phyloP scores from a whole-genome alignment of 1,139 yeast genomes.

The Blastobotrys persicus region DNA sequence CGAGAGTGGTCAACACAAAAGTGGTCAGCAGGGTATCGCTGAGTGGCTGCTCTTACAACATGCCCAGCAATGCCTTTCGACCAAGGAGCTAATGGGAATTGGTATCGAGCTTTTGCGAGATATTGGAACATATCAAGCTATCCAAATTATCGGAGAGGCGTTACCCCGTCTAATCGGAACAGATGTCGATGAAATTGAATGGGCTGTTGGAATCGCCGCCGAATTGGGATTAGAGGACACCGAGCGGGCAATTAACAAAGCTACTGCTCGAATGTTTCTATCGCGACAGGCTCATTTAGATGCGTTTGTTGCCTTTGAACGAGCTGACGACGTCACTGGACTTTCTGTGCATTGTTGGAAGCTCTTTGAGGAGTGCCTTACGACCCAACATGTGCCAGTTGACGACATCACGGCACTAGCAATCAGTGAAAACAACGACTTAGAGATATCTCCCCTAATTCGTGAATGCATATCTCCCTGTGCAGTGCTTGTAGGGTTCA shows the following conservation, averaged over 20 bases:
- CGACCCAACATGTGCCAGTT: constrained; percentile 42
- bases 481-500: constrained; percentile 59
- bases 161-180: constrained; percentile 54
- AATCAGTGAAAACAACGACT: constrained; percentile 28
- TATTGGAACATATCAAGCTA: constrained; percentile 32
- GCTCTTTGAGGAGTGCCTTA: constrained; percentile 58
- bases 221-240: constrained; percentile 38
- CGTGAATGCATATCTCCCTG: constrained; percentile 71
- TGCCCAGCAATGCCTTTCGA: constrained; percentile 28
- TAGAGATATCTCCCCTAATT: constrained; percentile 49
- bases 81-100: constrained; percentile 18
- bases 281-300: constrained; percentile 48
- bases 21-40: constrained; percentile 17
- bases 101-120: constrained; percentile 29
- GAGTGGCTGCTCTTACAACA: constrained; percentile 30
- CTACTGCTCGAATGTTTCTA: constrained; percentile 26
- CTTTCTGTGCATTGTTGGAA: constrained; percentile 47
- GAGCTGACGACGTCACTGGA: constrained; percentile 54
- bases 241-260: constrained; percentile 21
- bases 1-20: constrained; percentile 10
- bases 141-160: constrained; percentile 54
- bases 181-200: constrained; percentile 74
- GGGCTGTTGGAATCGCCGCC: constrained; percentile 64
- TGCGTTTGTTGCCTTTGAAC: constrained; percentile 65
- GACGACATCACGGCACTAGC: constrained; percentile 29